Percentiles rank a stretch among this genome's conserved stretches.
Evolutionary conservation across 1,139 yeast species (phyloP).

Genomic region (Geotrichum reessii): DNA sequence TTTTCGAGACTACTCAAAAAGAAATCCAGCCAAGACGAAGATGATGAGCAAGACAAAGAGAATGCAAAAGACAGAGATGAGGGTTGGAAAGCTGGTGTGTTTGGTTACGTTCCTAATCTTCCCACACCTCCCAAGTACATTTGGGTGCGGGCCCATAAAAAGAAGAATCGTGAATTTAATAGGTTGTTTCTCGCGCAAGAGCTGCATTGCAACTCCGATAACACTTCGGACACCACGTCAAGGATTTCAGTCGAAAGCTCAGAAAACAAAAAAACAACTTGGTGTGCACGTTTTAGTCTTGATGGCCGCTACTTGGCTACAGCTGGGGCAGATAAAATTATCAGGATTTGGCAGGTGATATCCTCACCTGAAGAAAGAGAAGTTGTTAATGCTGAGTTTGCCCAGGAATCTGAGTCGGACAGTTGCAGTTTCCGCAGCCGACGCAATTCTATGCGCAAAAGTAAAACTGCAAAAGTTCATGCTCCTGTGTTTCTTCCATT

Average conservation of each 20-base stretch:
- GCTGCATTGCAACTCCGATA: slow-evolving; percentile 34
- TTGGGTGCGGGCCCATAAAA: slow-evolving; percentile 36
- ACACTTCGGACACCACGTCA: slow-evolving; percentile 3
- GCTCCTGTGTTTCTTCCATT: slow-evolving; percentile 79
- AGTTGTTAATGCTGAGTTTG: slow-evolving; percentile 12
- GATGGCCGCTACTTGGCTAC: slow-evolving; percentile 83
- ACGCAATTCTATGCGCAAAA: slow-evolving; percentile 10
- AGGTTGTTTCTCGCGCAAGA: slow-evolving; percentile 79
- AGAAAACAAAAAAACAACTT: slow-evolving; percentile 46
- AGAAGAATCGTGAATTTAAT: slow-evolving; percentile 39
- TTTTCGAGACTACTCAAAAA: slow-evolving; percentile 1
- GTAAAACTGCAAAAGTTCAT: slow-evolving; percentile 32
- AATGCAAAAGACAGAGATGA: slow-evolving; percentile 26
- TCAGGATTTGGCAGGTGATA: slow-evolving; percentile 76
- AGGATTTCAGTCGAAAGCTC: neutral
- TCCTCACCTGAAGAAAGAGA: slow-evolving; percentile 34
- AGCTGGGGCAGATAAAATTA: slow-evolving; percentile 67
- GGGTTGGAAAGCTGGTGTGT: slow-evolving; percentile 35
- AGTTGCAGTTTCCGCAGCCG: neutral
- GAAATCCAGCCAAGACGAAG: slow-evolving; percentile 3
- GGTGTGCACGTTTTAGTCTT: slow-evolving; percentile 64
- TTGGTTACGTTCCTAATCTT: slow-evolving; percentile 31
- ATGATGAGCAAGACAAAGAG: slow-evolving; percentile 11
- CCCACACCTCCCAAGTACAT: slow-evolving; percentile 36
- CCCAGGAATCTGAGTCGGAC: slow-evolving; percentile 21